phyloP scores from a whole-genome alignment of 257 asterid species.

The Cinchona pubescens region DNA sequence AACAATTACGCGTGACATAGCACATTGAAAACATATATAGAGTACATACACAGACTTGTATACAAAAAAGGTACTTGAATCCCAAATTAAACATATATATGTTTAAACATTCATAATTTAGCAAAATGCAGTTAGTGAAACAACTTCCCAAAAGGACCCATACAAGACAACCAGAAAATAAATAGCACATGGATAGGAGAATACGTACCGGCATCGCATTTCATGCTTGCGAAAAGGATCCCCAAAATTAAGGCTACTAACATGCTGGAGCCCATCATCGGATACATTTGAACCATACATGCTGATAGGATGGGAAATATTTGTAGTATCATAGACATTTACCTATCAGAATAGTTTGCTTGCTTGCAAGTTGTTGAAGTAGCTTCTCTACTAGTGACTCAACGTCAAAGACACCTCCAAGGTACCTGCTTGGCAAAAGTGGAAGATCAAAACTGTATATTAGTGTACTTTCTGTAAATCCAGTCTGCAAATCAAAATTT shows the following conservation, averaged over 20 bases:
- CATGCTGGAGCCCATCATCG: conserved; percentile 47
- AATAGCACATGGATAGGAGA: background rate
- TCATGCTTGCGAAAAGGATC: conserved; percentile 93
- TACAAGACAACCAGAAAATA: conserved; percentile 2
- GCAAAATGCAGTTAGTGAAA: background rate
- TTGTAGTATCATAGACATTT: conserved; percentile 77
- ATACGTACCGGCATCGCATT: conserved; percentile 89
- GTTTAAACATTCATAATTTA: background rate
- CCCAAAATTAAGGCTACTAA: conserved; percentile 86
- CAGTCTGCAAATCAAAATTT: background rate
- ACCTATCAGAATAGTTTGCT: conserved; percentile 90
- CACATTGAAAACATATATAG: background rate
- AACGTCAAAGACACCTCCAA: conserved; percentile 95
- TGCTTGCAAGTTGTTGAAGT: conserved; percentile 97
- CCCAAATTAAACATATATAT: too few relatives aligned
- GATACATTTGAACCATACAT: conserved; percentile 77
- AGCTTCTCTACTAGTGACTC: conserved; percentile 97
- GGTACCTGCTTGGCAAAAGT: conserved; percentile 56
- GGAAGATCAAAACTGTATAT: conserved; percentile 5
- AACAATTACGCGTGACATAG: too few relatives aligned
- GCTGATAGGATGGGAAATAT: conserved; percentile 69
- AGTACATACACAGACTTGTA: background rate
- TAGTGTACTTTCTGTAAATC: conserved; percentile 3
- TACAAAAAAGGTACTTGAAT: background rate
- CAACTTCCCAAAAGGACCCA: conserved; percentile 11